Conservation (phyloP, 345 rosid genomes). For the Atalantia buxifolia region DNA sequence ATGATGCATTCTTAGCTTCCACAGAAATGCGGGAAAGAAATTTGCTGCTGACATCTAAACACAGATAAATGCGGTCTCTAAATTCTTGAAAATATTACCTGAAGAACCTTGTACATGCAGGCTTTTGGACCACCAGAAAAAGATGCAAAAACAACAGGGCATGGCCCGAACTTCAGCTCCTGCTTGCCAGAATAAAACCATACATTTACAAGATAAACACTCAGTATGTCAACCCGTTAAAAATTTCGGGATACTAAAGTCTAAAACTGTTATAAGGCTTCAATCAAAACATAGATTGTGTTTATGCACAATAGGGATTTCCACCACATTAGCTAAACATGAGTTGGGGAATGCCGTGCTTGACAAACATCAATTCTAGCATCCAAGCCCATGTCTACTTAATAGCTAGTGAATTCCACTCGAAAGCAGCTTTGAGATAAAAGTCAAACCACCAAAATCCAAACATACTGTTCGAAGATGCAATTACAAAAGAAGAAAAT, state of each 20-base stretch:
- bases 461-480: neutral
- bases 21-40: neutral
- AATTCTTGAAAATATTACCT: conserved; percentile 43
- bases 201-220: conserved; percentile 2
- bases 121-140: conserved; percentile 95
- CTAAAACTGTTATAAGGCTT: neutral
- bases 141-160: conserved; percentile 79
- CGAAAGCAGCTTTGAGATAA: neutral
- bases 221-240: neutral
- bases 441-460: neutral
- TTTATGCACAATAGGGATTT: neutral
- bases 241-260: neutral
- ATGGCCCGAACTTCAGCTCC: conserved; percentile 74
- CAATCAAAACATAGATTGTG: neutral
- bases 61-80: neutral
- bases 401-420: neutral
- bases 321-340: neutral
- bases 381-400: neutral
- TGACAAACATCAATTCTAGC: neutral
- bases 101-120: conserved; percentile 89
- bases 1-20: neutral
- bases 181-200: conserved; percentile 18
- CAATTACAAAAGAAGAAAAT: neutral
- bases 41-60: neutral
- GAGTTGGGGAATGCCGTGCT: too few species aligned